Evolutionary conservation across 164 flowering plant genomes (phyloP), one percentile per base, ranked within the genome.

Genomic region (Platanus orientalis): DNA sequence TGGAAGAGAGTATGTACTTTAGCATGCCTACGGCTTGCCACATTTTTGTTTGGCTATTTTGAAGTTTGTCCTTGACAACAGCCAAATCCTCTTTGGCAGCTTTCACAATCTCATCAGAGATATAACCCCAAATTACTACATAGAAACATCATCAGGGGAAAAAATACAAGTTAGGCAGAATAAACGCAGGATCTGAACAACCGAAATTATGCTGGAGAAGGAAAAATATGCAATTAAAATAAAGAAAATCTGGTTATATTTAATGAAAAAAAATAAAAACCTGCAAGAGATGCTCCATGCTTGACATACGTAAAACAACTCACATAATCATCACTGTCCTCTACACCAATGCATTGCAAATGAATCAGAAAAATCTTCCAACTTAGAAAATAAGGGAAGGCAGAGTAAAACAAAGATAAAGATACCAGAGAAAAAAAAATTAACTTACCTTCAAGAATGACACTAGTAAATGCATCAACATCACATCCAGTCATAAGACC

Each of bases 1-100:
- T 36, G 58, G 78, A 79, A 20, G 82, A 61, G 21, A 89, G 68
- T 27, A 89, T 39, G 66, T 83, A 63, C 75, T 73, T 84, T 56
- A 94, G 52, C 90, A 84, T 82, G 75, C 84, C 88, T 21, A 86
- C 53, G 55, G 92, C 81, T 77, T 83, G 79, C 92, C 96, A 94
- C 71, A 88, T 89, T 74, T 74, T 77, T 50, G 69, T 68, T 70
- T 76, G 86, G 59, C 71, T 74, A 47, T 39, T 64, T 64, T 57
- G 76, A 62, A 94, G 85, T 68, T 80, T 78, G 67, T 71, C 70
- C 61, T 65, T 81, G 42, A 88, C 71, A 60, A 55, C 44, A 27
- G 62, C 34, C 66, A 86, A 45, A 73, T 88, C 83, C 55, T 78
- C 83, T 47, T 71, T 65, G 2, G 89, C 84, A 71, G 81, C 82